Evolutionary conservation across 2,329 filamentous ascomycete species (phyloP).

Genomic region (Penicillium sclerotigenum): DNA sequence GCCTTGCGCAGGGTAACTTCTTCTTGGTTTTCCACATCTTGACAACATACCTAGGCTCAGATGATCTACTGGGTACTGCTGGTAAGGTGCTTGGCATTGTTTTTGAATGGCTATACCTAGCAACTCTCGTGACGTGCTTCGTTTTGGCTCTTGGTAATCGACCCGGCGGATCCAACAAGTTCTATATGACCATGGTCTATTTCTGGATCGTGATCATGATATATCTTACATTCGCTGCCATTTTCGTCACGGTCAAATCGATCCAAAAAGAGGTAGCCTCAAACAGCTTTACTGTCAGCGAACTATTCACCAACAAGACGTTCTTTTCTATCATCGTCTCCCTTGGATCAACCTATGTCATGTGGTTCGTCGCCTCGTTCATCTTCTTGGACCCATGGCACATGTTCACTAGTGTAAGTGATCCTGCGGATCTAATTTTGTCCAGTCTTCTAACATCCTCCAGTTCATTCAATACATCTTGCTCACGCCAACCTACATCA

Average conservation of each 20-base stretch:
- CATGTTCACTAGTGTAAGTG: constrained; percentile 75
- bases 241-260: constrained; percentile 88
- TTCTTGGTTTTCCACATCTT: constrained; percentile 98
- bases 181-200: constrained; percentile 96
- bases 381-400: constrained; percentile 99
- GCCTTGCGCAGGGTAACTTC: constrained; percentile 67
- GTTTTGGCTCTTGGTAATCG: constrained; percentile 91
- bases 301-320: constrained; percentile 79
- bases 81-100: constrained; percentile 81
- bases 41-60: constrained; percentile 74
- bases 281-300: constrained; percentile 63
- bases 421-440: neutral
- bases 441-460: neutral
- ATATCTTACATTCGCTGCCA: constrained; percentile 89
- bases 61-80: constrained; percentile 67
- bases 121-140: constrained; percentile 89
- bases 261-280: constrained; percentile 67
- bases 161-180: constrained; percentile 85
- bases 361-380: constrained; percentile 88
- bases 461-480: constrained; percentile 91
- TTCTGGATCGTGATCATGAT: constrained; percentile 97
- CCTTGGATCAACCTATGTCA: constrained; percentile 83
- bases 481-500: constrained; percentile 93
- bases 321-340: constrained; percentile 95
- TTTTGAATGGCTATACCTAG: constrained; percentile 95